These are phyloP conservation scores for Neodidymelliopsis sp. DNA, from an alignment of 2,329 filamentous ascomycete genomes.

Conservation along the genomic window DNA sequence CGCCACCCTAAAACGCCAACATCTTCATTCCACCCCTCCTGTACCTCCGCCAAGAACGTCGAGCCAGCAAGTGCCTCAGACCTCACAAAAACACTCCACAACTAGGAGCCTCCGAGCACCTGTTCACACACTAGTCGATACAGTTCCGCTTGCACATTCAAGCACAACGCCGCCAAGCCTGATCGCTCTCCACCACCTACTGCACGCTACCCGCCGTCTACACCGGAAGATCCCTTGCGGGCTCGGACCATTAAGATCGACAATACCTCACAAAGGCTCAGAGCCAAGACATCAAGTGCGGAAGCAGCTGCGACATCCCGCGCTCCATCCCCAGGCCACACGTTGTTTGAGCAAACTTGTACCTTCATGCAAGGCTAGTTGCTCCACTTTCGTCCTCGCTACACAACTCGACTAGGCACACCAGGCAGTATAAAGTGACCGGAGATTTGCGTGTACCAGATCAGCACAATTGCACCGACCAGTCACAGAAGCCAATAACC, in stretches of 20 bases:
- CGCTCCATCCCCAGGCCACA: conserved; percentile 30
- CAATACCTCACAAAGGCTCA: conserved; percentile 20
- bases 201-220: conserved; percentile 22
- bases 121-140: conserved; percentile 34
- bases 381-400: conserved; percentile 19
- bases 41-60: conserved; percentile 34
- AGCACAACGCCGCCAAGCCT: conserved; percentile 30
- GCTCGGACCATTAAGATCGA: conserved; percentile 30
- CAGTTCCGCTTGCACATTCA: conserved; percentile 29
- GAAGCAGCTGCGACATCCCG: conserved; percentile 42
- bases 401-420: conserved; percentile 14
- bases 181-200: conserved; percentile 18
- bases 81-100: conserved; percentile 21
- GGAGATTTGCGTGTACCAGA: conserved; percentile 20
- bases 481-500: conserved; percentile 35
- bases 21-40: conserved; percentile 22
- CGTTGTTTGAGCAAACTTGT: conserved; percentile 11
- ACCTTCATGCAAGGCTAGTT: conserved; percentile 19
- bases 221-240: conserved; percentile 25
- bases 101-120: conserved; percentile 32
- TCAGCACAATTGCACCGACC: conserved; percentile 23
- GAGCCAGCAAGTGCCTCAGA: conserved; percentile 29
- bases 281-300: conserved; percentile 30
- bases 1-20: conserved; percentile 27
- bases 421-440: conserved; percentile 27